Base-by-base conservation (phyloP, 495 filamentous ascomycete genomes). In the Penicillium psychrofluorescens region DNA sequence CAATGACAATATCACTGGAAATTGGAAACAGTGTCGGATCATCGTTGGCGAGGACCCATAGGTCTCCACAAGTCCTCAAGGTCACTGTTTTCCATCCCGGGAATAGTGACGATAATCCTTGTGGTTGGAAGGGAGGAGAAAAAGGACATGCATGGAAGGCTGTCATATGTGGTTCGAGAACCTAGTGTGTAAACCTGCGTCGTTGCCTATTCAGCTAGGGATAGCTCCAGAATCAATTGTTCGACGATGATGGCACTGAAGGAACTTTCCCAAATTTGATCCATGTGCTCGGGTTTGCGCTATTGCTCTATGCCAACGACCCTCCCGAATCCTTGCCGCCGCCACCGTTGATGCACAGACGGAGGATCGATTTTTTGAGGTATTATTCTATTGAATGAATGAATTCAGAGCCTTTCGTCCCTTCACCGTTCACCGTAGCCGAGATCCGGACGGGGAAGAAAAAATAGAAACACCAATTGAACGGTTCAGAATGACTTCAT, bases 81-180 rank as follows among this genome's bases (percentile, higher is more conserved):
- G 32, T 11, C 46, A 32, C n/a, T 42, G 13, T 10, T 31, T 15
- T 37, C 36, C 29, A 36, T 45, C 39, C 47, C 50, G 43, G 35
- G 34, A 38, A 4, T 22, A 22, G 22, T 22, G 22, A 22, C 22
- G 4, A 22, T 4, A 6, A 22, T 22, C 22, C 22, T 4, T 3
- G 2, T 22, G 36, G 11, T 30, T 45, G 50, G 48, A 36, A 40
- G 35, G 38, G 35, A 32, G 38, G 35, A 32, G 31, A n/a, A 11
- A 27, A 9, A 29, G 33, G 8, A 14, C 41, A 61, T 61, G 57
- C 57, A 61, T 61, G 51, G 54, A 61, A 61, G 55, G 49, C 57
- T 61, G 57, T 61, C 54, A 61, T 11, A 39, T 12, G 30, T 33
- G 43, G 48, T 61, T 53, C 46, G 47, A 61, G 49, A 61, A 31